Conservation (phyloP, 1,284 basidiomycete genomes). For the Wallemia hederae region DNA sequence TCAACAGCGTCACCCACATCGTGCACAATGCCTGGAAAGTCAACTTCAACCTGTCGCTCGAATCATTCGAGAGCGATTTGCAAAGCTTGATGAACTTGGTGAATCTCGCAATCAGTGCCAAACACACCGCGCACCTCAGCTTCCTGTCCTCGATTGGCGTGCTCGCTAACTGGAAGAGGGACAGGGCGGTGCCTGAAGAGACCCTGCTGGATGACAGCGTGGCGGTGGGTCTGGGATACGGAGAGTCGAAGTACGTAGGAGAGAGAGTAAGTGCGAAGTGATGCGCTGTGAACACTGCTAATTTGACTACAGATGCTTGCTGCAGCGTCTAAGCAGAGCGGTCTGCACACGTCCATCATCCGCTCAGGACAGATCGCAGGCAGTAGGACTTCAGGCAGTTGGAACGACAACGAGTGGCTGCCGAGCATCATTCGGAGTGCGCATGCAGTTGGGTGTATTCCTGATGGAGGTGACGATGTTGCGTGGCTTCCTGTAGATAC, state of each 20-base stretch:
- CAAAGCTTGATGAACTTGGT: slow-evolving; percentile 18
- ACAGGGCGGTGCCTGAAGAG: slow-evolving; percentile 7
- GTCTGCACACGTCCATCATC: background rate
- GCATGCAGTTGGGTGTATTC: background rate
- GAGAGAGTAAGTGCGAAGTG: background rate
- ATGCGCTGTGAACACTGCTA: background rate
- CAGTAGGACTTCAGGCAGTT: background rate
- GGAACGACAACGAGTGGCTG: slow-evolving; percentile 1
- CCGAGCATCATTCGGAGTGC: background rate
- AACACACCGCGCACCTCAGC: slow-evolving; percentile 4
- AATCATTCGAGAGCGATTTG: slow-evolving; percentile 17
- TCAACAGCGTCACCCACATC: slow-evolving; percentile 10
- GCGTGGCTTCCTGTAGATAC: background rate
- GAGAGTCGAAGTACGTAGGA: background rate
- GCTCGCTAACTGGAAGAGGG: slow-evolving; percentile 3
- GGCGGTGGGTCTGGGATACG: background rate
- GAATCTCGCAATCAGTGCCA: slow-evolving; percentile 16
- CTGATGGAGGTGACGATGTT: background rate
- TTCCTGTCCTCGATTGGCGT: slow-evolving; percentile 9
- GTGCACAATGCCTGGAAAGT: slow-evolving; percentile 19
- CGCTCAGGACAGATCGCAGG: background rate
- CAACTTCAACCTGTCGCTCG: slow-evolving; percentile 18
- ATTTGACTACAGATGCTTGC: background rate
- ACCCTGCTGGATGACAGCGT: slow-evolving; percentile 4
- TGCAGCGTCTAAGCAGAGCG: background rate